phyloP scores from a whole-genome alignment of 768 basidiomycete genomes.

The Saitozyma sp. region DNA sequence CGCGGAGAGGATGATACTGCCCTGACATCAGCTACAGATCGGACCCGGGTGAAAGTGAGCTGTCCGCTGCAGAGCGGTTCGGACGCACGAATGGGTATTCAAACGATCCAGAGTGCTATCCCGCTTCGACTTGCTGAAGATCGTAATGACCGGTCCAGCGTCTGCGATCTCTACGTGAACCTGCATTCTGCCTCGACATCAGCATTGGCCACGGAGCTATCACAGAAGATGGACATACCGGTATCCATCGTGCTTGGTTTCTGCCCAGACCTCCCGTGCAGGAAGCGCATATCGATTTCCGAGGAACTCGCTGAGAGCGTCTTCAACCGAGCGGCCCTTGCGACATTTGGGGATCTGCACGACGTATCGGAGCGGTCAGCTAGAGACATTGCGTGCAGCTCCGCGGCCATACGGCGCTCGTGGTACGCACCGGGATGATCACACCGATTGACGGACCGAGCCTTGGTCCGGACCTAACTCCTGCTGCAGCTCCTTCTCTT shows the following conservation, averaged over 20 bases:
- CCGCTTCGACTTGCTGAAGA: slow-evolving; percentile 84
- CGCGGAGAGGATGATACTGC: slow-evolving; percentile 63
- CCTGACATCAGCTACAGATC: too few relatives aligned
- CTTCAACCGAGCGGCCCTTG: slow-evolving; percentile 66
- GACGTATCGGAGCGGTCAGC: background rate
- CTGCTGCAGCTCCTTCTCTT: slow-evolving; percentile 45
- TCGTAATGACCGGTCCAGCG: slow-evolving; percentile 60
- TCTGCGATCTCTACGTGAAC: slow-evolving; percentile 69
- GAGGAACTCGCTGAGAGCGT: slow-evolving; percentile 58
- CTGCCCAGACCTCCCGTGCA: slow-evolving; percentile 67
- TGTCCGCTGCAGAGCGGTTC: too few relatives aligned
- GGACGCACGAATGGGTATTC: slow-evolving; percentile 60
- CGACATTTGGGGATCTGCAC: slow-evolving; percentile 75
- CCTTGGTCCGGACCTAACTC: too few relatives aligned
- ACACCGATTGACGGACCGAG: slow-evolving; percentile 59
- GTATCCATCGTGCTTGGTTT: slow-evolving; percentile 94
- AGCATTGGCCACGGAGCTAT: background rate
- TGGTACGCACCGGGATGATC: slow-evolving; percentile 62
- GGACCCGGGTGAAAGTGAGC: too few relatives aligned
- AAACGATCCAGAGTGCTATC: slow-evolving; percentile 76
- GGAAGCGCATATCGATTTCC: slow-evolving; percentile 23
- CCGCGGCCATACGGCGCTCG: background rate
- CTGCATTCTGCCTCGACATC: slow-evolving; percentile 61
- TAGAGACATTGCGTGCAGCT: too few relatives aligned
- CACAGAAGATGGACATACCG: slow-evolving; percentile 53